Evolutionary conservation across 805 yeast species (phyloP), one percentile per base, ranked within the genome.

Genomic region (Saccharomyces eubayanus): DNA sequence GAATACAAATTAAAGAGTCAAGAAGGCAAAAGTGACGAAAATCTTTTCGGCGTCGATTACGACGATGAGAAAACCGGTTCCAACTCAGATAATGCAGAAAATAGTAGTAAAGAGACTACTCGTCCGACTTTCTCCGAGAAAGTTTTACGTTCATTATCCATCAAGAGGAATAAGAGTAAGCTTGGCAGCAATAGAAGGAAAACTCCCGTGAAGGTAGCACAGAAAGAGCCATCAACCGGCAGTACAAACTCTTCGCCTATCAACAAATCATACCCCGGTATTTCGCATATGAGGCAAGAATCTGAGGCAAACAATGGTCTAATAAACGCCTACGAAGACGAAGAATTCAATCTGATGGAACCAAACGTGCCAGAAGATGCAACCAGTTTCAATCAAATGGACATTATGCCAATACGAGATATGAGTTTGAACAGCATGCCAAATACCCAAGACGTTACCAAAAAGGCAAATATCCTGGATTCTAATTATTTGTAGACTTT

Each of bases 1-100:
- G 89, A 84, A 57, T 70, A 75, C 41, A 84, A 84, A 64, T 81
- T 84, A 12, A 54, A 53, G 30, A 55, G 49, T 40, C 59, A 49
- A 28, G 36, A 36, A 11, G 24, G 24, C 4, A 16, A 16, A 6
- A 36, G 43, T 16, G 43, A 36, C 16, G 43, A 36, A 2, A 46
- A 47, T 28, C 43, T 36, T 16, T 36, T 31, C 20, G 48, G 53
- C 28, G 41, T 45, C 28, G 54, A 54, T 28, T 49, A 51, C 27
- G 58, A 57, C 9, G 58, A 57, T 8, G 61, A 57, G 31, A 59
- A 59, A 21, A 45, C 56, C 21, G 60, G 55, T 5, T 51, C 56
- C 6, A 48, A 41, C 9, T 53, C 61, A 8, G 51, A 56, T 14
- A 50, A 57, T 21, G 57, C 55, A 12, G 61, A 59, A 21, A 57